Evolutionary conservation across 1,284 basidiomycete species (phyloP).

Genomic region (Takashimella koratensis): DNA sequence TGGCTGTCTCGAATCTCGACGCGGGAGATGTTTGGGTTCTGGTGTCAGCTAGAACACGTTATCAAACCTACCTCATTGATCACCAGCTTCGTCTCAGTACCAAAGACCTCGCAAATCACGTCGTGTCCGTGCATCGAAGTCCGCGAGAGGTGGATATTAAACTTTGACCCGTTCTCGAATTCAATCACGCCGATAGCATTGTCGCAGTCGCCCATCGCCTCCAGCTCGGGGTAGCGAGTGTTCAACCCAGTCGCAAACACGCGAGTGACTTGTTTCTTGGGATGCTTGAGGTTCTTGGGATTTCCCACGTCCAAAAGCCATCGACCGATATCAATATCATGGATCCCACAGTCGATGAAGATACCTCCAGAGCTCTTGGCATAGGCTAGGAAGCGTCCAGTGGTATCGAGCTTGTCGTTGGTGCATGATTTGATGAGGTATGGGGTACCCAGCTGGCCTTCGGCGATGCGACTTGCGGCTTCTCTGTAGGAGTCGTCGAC

Average conservation of each 20-base stretch:
- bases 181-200: conserved; percentile 19
- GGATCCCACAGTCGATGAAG: conserved; percentile 35
- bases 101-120: conserved; percentile 13
- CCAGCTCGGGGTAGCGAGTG: conserved; percentile 16
- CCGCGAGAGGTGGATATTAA: conserved; percentile 14
- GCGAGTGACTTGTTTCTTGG: conserved; percentile 12
- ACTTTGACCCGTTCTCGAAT: conserved; percentile 15
- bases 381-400: conserved; percentile 35
- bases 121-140: conserved; percentile 16
- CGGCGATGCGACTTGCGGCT: conserved; percentile 18
- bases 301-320: conserved; percentile 18
- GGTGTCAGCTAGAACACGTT: neutral
- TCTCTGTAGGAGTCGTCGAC: conserved; percentile 33
- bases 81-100: conserved; percentile 13
- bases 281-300: neutral
- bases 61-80: conserved; percentile 15
- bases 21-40: conserved; percentile 14
- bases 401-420: conserved; percentile 30
- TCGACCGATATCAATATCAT: conserved; percentile 35
- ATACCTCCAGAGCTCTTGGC: conserved; percentile 31
- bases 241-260: conserved; percentile 16
- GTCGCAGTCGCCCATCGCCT: conserved; percentile 17
- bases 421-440: conserved; percentile 28
- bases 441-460: conserved; percentile 20
- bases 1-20: conserved; percentile 16